Conservation (phyloP, 106 monocot genomes). For the Dioscorea zingiberensis region DNA sequence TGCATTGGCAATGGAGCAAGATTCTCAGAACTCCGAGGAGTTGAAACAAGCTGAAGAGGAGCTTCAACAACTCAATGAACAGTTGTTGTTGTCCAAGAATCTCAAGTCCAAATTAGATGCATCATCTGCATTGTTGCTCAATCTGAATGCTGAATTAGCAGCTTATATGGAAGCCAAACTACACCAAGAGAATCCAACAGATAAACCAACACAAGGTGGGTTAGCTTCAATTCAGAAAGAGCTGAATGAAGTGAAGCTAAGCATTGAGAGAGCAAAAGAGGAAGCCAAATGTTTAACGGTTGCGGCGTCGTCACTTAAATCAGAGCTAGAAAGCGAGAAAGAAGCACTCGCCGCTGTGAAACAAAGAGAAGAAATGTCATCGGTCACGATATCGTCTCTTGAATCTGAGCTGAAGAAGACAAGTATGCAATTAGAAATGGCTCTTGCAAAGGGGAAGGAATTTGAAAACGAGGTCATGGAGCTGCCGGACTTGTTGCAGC, state of each 20-base stretch:
- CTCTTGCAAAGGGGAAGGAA: constrained; percentile 38
- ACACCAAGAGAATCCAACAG: constrained; percentile 17
- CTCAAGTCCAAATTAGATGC: constrained; percentile 32
- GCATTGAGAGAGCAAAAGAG: constrained; percentile 39
- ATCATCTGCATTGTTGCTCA: constrained; percentile 18
- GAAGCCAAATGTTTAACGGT: constrained; percentile 34
- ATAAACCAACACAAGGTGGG: constrained; percentile 9
- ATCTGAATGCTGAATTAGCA: constrained; percentile 34
- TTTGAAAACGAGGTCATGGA: constrained; percentile 38
- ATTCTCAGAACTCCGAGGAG: constrained; percentile 39
- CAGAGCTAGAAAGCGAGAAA: constrained; percentile 45
- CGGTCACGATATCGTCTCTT: constrained; percentile 49
- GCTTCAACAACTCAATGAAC: constrained; percentile 29
- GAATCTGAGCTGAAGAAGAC: constrained; percentile 47
- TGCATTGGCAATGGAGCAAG: constrained; percentile 33
- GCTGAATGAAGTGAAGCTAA: constrained; percentile 38
- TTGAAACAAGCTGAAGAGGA: constrained; percentile 46
- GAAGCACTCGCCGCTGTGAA: constrained; percentile 27
- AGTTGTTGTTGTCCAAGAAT: constrained; percentile 22
- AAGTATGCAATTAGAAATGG: constrained; percentile 34
- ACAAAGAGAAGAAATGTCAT: constrained; percentile 55
- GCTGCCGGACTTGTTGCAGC: constrained; percentile 38
- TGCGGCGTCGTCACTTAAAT: constrained; percentile 26
- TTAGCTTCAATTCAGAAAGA: constrained; percentile 16
- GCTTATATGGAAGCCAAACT: constrained; percentile 40